Percentiles rank a stretch among this genome's conserved stretches.
Evolutionary conservation across 805 yeast species (phyloP).

Genomic region (Cephaloascus fragrans): DNA sequence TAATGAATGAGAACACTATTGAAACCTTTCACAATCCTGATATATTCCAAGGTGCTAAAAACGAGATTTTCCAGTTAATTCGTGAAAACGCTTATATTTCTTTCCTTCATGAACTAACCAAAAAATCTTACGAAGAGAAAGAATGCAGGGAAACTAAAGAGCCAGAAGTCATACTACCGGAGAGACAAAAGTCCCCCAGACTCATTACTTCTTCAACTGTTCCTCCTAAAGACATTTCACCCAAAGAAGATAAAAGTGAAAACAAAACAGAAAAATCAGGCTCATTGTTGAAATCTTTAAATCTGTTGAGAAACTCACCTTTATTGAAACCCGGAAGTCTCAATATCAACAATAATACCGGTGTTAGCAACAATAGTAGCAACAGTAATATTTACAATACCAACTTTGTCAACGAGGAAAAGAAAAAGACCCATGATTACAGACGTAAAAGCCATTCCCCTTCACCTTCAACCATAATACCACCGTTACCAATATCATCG

Average conservation of each 20-base stretch:
- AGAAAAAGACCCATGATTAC: too few species aligned
- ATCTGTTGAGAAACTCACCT: neutral
- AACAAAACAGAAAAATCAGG: neutral
- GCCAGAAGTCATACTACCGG: neutral
- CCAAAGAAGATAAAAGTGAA: neutral
- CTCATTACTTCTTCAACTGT: too few species aligned
- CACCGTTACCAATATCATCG: too few species aligned
- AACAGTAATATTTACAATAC: neutral
- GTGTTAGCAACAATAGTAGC: neutral
- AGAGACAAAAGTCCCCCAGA: too few species aligned
- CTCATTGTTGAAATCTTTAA: neutral
- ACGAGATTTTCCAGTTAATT: constrained; percentile 20
- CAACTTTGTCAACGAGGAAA: too few species aligned
- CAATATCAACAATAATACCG: neutral
- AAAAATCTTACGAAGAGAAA: neutral
- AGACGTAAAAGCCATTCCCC: too few species aligned
- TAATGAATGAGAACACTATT: constrained; percentile 14
- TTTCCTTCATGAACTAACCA: neutral
- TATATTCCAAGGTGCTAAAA: constrained; percentile 16
- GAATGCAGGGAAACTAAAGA: neutral
- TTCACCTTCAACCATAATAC: too few species aligned
- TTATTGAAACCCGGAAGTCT: neutral
- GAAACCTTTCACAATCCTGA: constrained; percentile 15
- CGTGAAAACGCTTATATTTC: constrained; percentile 23
- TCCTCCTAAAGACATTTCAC: too few species aligned